These are phyloP conservation scores for Coemansia sp. DNA, from an alignment of 192 early-diverging fungal species.

Conservation along the genomic window DNA sequence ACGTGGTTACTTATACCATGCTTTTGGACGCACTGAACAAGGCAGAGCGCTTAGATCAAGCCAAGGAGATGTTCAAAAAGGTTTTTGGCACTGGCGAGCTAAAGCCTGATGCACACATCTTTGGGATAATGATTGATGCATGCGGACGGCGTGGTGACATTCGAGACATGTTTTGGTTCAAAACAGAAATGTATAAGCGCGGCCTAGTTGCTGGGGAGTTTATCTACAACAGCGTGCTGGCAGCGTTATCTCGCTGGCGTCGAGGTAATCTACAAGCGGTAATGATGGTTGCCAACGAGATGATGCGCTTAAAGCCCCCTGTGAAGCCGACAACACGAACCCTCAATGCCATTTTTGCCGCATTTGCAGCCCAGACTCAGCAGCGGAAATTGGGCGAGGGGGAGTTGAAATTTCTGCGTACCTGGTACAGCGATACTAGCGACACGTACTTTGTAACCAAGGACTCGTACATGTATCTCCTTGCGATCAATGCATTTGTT, in stretches of 20 bases:
- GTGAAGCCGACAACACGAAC: slow-evolving; percentile 38
- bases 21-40: slow-evolving; percentile 51
- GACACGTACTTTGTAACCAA: slow-evolving; percentile 32
- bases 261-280: slow-evolving; percentile 22
- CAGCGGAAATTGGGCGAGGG: not conserved
- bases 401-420: slow-evolving; percentile 31
- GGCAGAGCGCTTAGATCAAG: slow-evolving; percentile 32
- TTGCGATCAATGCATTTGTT: slow-evolving; percentile 34
- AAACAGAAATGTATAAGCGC: slow-evolving; percentile 24
- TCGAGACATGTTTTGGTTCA: slow-evolving; percentile 24
- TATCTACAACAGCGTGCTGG: slow-evolving; percentile 44
- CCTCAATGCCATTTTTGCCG: slow-evolving; percentile 39
- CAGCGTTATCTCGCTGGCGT: slow-evolving; percentile 25
- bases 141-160: slow-evolving; percentile 40
- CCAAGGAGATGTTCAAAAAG: slow-evolving; percentile 30
- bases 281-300: slow-evolving; percentile 20
- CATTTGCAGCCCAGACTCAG: slow-evolving; percentile 27
- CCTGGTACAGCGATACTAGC: slow-evolving; percentile 32
- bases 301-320: slow-evolving; percentile 20
- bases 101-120: slow-evolving; percentile 37
- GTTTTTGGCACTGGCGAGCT: slow-evolving; percentile 16
- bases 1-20: slow-evolving; percentile 41
- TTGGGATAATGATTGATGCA: slow-evolving; percentile 46
- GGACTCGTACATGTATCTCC: slow-evolving; percentile 37
- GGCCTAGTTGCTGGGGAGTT: slow-evolving; percentile 16